Percentiles rank a stretch among this genome's conserved stretches.
Conservation (phyloP, 2,329 filamentous ascomycete genomes). For the Zarea fungicola region DNA sequence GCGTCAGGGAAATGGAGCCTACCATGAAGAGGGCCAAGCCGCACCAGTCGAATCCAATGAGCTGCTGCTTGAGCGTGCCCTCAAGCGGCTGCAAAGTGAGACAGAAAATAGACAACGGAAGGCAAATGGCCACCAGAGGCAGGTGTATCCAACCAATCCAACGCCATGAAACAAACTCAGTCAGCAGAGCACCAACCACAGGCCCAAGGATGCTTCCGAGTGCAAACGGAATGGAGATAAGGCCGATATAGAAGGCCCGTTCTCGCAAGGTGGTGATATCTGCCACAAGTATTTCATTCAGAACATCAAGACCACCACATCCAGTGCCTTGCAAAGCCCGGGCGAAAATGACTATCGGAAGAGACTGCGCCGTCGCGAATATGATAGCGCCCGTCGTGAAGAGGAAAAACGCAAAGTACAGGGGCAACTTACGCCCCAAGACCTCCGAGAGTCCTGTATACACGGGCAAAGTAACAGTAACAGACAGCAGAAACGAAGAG, state of each 20-base stretch:
- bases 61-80: conserved; percentile 20
- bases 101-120: conserved; percentile 21
- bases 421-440: conserved; percentile 26
- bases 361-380: conserved; percentile 27
- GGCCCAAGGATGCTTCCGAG: conserved; percentile 19
- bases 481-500: conserved; percentile 62
- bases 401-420: conserved; percentile 25
- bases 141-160: conserved; percentile 30
- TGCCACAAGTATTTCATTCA: conserved; percentile 24
- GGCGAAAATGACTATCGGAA: conserved; percentile 25
- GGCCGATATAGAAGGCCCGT: conserved; percentile 21
- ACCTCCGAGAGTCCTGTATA: conserved; percentile 29
- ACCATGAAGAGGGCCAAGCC: conserved; percentile 23
- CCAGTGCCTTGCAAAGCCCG: conserved; percentile 29
- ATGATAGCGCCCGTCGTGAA: conserved; percentile 38
- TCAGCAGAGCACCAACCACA: conserved; percentile 22
- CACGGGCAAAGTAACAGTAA: conserved; percentile 52
- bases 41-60: conserved; percentile 23
- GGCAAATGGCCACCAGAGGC: conserved; percentile 21
- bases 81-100: conserved; percentile 15
- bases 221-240: conserved; percentile 19
- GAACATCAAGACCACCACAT: conserved; percentile 27
- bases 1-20: conserved; percentile 21
- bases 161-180: conserved; percentile 20
- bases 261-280: conserved; percentile 28